Evolutionary conservation across 768 basidiomycete genomes (phyloP), one percentile per base, ranked within the genome.

Genomic region (Russula sp.): DNA sequence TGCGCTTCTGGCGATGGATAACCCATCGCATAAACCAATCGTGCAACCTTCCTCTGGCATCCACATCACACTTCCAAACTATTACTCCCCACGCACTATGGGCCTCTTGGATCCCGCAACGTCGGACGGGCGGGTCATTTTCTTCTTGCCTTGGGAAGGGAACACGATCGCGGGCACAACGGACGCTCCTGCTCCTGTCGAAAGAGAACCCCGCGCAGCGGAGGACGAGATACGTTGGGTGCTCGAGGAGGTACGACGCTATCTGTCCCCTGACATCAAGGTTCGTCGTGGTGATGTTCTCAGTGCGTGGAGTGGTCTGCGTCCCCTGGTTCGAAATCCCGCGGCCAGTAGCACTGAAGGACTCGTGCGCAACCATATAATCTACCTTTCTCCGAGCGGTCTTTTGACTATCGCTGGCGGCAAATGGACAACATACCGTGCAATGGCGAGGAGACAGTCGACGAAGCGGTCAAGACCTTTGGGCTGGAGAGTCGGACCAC

Each of bases 121-220:
- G 5, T 93, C 91, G 0, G 96, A 99, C 68, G 96, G 96, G 0
- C 89, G 96, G 30, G 95, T 99, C 61, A 96, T 99, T 72, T 99
- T 98, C 83, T 97, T 99, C 83, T 84, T 99, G 11, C 96, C 96
- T 0, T 99, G 97, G 96, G 89, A 98, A 76, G 96, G 96, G 10
- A 93, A 89, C 78, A 94, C 94, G 46, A 94, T 99, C 67, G 96
- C 96, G 1, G 96, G 96, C 28, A 98, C 97, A 2, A 99, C 96
- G 9, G 96, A 99, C 74, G 82, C 90, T 0, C 88, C 89, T 0
- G 86, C 89, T 3, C 72, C 76, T 1, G 89, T 96, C 59, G 79
- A 80, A 36, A 80, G 81, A 42, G 86, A 94, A 68, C 95, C 95
- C 5, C 80, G 83, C 4, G 92, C 95, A 1, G 79, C 82, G 24